Base-by-base conservation (phyloP, 108 stramenopile genomes). In the Bacterosira constricta region DNA sequence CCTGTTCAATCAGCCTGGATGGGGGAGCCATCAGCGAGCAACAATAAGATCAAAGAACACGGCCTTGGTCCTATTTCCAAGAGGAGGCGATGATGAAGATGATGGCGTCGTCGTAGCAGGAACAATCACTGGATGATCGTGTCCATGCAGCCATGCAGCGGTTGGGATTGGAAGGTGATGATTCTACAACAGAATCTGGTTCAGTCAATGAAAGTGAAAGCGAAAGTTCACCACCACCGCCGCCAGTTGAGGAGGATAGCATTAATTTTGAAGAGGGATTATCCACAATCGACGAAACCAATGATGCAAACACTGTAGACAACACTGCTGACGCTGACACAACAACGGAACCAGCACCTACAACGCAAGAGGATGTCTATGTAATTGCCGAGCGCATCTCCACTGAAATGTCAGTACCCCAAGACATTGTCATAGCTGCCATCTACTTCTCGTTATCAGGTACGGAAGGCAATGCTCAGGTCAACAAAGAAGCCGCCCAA, bases 101-200 rank as follows among this genome's bases (percentile, higher is more conserved):
- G 44, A 45, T 6, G 44, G 18, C 8, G 15, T 18, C 44, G 44
- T 45, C 44, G 44, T 18, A 6, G 39, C 55, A 71, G 35, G 81
- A 71, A 35, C 31, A 53, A 20, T 77, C 74, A 10, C 63, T 94
- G 32, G 90, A 94, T 64, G 90, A 91, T 50, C 89, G 90, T 49
- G 90, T 94, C 27, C 69, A 75, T 18, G 79, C 83, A 7, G 93
- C 90, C 21, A 94, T 94, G 93, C 52, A 77, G 31, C 88, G 88
- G 67, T 71, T 91, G 12, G 93, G 93, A 0, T 45, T 94, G 31
- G 60, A 41, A 15, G 68, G 32, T 23, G 54, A 47, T 38, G 67
- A 54, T n/a, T n/a, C n/a, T n/a, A n/a, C 55, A 37, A 41, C 62
- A 29, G 61, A 82, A 39, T 23, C 53, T 45, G 63, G 4, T 36